phyloP scores from a whole-genome alignment of 768 basidiomycete species.

The Lentinula lateritia region DNA sequence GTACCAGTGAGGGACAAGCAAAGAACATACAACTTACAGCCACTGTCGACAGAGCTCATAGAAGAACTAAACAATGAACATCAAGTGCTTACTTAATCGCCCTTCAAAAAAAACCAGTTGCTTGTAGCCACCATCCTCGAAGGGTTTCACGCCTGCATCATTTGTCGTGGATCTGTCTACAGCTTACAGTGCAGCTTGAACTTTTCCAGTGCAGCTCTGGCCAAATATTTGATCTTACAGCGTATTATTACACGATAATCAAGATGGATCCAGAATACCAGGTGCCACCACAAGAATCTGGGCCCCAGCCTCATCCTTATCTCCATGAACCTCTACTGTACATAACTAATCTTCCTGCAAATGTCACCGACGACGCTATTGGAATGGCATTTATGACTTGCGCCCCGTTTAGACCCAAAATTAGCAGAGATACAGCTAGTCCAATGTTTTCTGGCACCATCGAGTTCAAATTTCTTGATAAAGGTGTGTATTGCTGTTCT shows the following conservation, averaged over 20 bases:
- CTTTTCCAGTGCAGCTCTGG: background rate
- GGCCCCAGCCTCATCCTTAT: constrained; percentile 68
- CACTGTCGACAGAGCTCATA: too few species aligned
- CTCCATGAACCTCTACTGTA: constrained; percentile 79
- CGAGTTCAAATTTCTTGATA: constrained; percentile 78
- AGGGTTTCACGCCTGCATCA: background rate
- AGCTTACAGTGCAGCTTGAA: background rate
- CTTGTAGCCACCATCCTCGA: background rate
- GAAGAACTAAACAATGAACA: background rate
- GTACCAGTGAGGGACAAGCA: too few species aligned
- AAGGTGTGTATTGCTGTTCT: constrained; percentile 45
- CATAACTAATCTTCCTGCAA: constrained; percentile 71
- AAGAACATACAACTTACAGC: too few species aligned
- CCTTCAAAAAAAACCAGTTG: background rate
- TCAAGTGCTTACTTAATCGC: background rate
- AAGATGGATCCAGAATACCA: constrained; percentile 42
- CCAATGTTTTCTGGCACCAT: constrained; percentile 64
- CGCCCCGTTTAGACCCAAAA: constrained; percentile 78
- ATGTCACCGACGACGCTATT: constrained; percentile 71
- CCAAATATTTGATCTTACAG: background rate
- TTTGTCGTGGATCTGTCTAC: background rate
- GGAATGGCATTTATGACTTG: constrained; percentile 69
- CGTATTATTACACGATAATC: constrained; percentile 13
- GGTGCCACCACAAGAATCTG: constrained; percentile 22
- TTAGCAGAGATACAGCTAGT: constrained; percentile 52